phyloP scores from a whole-genome alignment of 176 grass and related monocot species.

The Thalia dealbata region DNA sequence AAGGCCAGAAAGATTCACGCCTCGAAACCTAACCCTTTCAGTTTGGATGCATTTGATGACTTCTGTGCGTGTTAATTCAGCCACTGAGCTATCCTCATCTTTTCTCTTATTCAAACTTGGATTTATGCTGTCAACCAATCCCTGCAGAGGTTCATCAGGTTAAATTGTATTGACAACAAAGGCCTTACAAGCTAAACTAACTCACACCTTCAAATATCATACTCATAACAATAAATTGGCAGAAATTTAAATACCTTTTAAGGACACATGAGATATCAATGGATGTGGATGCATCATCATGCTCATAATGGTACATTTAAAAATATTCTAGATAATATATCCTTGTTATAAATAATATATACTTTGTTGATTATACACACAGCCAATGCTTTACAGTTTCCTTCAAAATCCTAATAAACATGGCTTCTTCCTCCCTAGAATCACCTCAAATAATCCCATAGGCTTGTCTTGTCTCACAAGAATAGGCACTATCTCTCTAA shows the following conservation, averaged over 20 bases:
- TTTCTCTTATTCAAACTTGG: constrained; percentile 25
- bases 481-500: too few species aligned
- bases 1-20: constrained; percentile 73
- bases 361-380: too few species aligned
- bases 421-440: too few species aligned
- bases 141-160: constrained; percentile 21
- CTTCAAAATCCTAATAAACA: too few species aligned
- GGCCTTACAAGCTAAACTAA: background rate
- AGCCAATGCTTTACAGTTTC: too few species aligned
- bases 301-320: background rate
- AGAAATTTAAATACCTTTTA: background rate
- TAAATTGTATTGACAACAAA: background rate
- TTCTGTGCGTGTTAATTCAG: constrained; percentile 38
- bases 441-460: too few species aligned
- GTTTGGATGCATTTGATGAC: constrained; percentile 59
- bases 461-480: too few species aligned
- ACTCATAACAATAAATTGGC: background rate
- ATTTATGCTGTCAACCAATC: constrained; percentile 35
- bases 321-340: background rate
- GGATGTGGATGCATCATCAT: background rate
- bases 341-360: background rate
- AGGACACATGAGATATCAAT: background rate
- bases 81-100: constrained; percentile 15
- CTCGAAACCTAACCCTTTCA: constrained; percentile 56
- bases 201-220: background rate